Base-by-base conservation (phyloP, 2,329 filamentous ascomycete species). In the Mycogone perniciosa region DNA sequence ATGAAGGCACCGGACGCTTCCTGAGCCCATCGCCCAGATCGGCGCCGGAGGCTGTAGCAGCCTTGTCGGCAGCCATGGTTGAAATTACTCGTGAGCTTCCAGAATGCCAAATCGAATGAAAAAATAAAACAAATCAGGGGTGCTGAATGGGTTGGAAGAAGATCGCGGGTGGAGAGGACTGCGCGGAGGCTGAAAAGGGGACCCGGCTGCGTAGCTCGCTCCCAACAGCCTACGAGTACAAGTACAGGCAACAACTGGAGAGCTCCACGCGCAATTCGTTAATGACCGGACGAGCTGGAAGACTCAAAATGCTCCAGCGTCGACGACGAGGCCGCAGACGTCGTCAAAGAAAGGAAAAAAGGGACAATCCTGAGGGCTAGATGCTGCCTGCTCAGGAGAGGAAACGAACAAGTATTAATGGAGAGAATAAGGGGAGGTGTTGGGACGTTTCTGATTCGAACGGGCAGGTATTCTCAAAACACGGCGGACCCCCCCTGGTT, bases 31-130 rank as follows among this genome's bases (percentile, higher is more conserved):
- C 77, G 61, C 72, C 73, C 51, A 76, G 66, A 60, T 84, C 80
- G 62, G 77, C 76, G 68, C 82, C 82, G 37, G 82, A 81, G 67
- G 77, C 80, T 67, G 77, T 70, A 62, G 74, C 71, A 64, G 76
- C 73, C 68, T 74, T 77, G 52, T 76, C 73, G 63, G 73, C 71
- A 61, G 77, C 76, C 79, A 82, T 82, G 62, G 49, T 60, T 49
- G 37, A 35, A 44, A 48, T 29, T 45, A 42, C 41, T 20, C 51
- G 47, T 51, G 54, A 33, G 48, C 46, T 37, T 39, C 42, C 43
- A 34, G 31, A 31, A 48, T 26, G 37, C 34, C 44, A 31, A 33
- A 46, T 49, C 39, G 31, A 37, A 48, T 29, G 27, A n/a, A 13
- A 48, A 44, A 42, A 43, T 26, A 47, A 44, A 34, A 38, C 50